These are phyloP conservation scores for Escallonia herrerae DNA, from an alignment of 129 eudicot species.

Conservation along the genomic window DNA sequence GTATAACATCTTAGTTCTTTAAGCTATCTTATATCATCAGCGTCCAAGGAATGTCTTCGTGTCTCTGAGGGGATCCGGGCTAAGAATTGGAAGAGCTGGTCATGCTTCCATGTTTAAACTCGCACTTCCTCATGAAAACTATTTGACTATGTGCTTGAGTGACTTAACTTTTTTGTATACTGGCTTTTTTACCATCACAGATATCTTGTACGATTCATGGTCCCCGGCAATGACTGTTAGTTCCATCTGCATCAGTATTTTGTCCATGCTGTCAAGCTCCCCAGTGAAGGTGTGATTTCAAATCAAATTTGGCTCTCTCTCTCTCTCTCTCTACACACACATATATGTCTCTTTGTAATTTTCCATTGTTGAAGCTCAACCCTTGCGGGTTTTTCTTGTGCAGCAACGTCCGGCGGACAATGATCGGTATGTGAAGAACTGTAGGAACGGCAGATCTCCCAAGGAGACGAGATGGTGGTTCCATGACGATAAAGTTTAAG, in stretches of 20 bases:
- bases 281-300: constrained; percentile 44
- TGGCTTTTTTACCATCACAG: constrained; percentile 30
- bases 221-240: constrained; percentile 89
- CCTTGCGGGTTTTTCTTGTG: neutral
- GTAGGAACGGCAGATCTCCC: constrained; percentile 89
- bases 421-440: constrained; percentile 89
- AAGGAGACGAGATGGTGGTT: constrained; percentile 99
- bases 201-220: constrained; percentile 83
- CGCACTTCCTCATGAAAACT: no score
- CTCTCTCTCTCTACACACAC: no score
- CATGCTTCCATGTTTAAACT: no score
- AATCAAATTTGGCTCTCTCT: no score
- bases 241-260: constrained; percentile 73
- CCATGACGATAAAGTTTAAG: constrained; percentile 85
- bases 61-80: no score
- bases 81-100: no score
- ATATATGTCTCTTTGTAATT: no score
- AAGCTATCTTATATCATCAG: no score
- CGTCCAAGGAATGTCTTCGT: no score
- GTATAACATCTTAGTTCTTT: no score
- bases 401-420: constrained; percentile 94
- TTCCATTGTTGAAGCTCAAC: neutral
- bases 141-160: neutral
- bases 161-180: neutral
- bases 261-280: constrained; percentile 81